Evolutionary conservation across 345 rosid genomes (phyloP), one percentile per base, ranked within the genome.

Genomic region (Acer negundo): DNA sequence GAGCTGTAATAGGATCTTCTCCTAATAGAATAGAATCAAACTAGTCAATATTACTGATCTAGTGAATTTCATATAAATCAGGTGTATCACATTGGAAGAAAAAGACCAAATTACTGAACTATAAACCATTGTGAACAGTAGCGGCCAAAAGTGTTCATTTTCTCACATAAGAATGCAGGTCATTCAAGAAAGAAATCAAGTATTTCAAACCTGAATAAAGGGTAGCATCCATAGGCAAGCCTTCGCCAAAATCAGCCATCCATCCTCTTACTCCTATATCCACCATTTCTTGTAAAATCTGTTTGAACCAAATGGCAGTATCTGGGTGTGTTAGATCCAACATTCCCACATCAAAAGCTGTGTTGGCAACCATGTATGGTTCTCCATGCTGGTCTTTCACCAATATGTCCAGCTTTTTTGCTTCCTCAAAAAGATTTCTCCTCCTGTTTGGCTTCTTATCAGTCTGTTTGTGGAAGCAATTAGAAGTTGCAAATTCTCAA

Each of bases 181-280:
- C 47, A 7, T 63, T 59, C 19, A 46, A 53, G 47, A 69, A 79
- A 55, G 31, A 69, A 59, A n/a, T 62, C 31, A 40, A 40, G 46
- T 47, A 69, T 58, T 44, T 64, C 13, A 49, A 78, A 91, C 94
- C 94, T 84, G 95, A 91, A 80, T 85, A 85, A 12, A 88, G 88
- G 61, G 64, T 62, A 46, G 89, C 93, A 77, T 91, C 95, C 56
- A 88, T 80, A 5, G 95, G 95, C 40, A 91, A 87, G 75, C 93
- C 95, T 84, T 91, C 95, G 28, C 95, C 95, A 80, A 91, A 91
- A 87, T 91, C 95, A 67, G 95, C 95, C 93, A 91, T 89, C 95
- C 95, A 91, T 44, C 95, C 95, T 84, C 86, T 82, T 69, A 89
- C 88, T 24, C 95, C 95, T 75, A 85, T 88, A 47, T 84, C 85